These are phyloP conservation scores for Fusarium protoensiforme DNA, from an alignment of 2,329 filamentous ascomycete species.

Conservation along the genomic window DNA sequence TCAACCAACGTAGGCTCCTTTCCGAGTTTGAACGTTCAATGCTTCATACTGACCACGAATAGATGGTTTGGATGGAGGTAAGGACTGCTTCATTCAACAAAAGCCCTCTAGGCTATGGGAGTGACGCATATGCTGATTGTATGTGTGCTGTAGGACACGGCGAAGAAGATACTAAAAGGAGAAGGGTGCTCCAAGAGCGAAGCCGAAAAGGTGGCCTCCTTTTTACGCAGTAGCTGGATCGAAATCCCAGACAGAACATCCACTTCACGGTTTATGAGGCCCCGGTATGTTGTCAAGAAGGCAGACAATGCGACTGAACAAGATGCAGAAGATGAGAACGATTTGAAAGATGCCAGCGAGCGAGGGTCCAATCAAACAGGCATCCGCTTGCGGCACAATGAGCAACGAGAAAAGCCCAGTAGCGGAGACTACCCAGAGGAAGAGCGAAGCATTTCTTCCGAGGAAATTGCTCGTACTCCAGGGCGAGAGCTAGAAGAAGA, in stretches of 20 bases:
- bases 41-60: not conserved
- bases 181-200: not conserved
- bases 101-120: not conserved
- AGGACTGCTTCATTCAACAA: not conserved
- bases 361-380: not conserved
- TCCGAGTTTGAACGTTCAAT: fast-evolving
- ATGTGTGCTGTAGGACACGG: not conserved
- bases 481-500: too few relatives aligned
- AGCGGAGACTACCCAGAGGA: too few relatives aligned
- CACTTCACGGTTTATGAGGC: not conserved
- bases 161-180: not conserved
- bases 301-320: not conserved
- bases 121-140: not conserved
- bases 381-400: not conserved
- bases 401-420: too few relatives aligned
- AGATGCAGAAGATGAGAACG: not conserved
- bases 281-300: not conserved
- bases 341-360: not conserved
- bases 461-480: not conserved
- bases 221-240: not conserved
- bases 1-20: not conserved
- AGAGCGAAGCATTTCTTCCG: not conserved
- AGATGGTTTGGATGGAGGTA: not conserved
- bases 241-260: not conserved
- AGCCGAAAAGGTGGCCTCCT: not conserved